Evolutionary conservation across 2,329 filamentous ascomycete species (phyloP), one percentile per base, ranked within the genome.

Genomic region (Cladosporium oxysporum): DNA sequence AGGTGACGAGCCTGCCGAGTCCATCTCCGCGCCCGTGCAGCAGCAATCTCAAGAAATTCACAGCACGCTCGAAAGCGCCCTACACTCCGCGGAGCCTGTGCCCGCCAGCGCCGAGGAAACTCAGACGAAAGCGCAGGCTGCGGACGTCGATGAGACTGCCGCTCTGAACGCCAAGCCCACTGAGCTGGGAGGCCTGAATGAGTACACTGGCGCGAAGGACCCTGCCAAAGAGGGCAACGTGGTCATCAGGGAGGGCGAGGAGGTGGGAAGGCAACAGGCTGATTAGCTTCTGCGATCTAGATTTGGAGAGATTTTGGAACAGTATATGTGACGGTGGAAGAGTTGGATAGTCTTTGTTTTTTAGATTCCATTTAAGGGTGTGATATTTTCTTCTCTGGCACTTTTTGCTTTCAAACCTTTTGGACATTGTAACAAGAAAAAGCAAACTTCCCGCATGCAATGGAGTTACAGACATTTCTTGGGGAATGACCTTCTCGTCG

Each of bases 151-250:
- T 3, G 58, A 67, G 16, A 57, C 65, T 21, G 49, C 62, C 14
- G 53, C 57, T 14, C 55, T 64, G 49, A 65, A 58, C 21, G 58
- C 58, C 82, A 84, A 53, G 57, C 35, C 64, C 26, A 33, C 61
- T 49, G 41, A 66, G 57, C 12, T 52, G n/a, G 64, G 58, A 14
- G 50, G 53, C 16, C 44, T 62, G 26, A 62, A 55, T 23, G 47
- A 64, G 4, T 61, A 60, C 47, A 64, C 63, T 8, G 66, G 61
- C 18, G 74, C 71, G 7, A 70, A 72, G 26, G 62, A 70, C 29
- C 71, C 75, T 53, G 73, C 70, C 31, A 62, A 73, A 3, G 57
- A 77, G 57, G 76, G 76, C 6, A 74, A 72, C 60, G 75, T 77
- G 16, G 71, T 76, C 6, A 71, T 77, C 23, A 71, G 71, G 63